Conservation (phyloP, 257 asterid species). For the Forsythia viridissima region DNA sequence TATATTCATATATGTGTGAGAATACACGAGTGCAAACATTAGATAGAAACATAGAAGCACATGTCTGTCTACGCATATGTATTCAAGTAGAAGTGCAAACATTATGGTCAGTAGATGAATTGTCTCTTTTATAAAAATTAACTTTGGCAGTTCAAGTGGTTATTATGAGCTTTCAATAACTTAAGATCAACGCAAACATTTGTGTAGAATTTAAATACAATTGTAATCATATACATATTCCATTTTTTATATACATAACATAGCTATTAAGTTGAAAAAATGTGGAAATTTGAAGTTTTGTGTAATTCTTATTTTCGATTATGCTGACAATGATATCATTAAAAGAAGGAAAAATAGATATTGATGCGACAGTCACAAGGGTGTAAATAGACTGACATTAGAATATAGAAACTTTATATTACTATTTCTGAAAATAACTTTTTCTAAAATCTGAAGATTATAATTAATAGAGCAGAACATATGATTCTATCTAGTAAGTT, state of each 20-base stretch:
- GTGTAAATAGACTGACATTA: too few species aligned
- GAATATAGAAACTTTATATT: not conserved
- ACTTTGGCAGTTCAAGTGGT: not conserved
- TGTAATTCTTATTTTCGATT: not conserved
- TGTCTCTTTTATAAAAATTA: not conserved
- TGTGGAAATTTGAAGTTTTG: not conserved
- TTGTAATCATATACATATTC: not conserved
- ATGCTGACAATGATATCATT: not conserved
- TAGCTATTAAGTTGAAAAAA: not conserved
- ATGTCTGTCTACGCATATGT: not conserved
- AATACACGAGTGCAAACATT: not conserved
- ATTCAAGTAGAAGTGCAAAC: not conserved
- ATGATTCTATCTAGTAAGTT: not conserved
- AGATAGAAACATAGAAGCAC: not conserved
- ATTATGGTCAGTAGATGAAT: not conserved
- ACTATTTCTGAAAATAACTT: not conserved
- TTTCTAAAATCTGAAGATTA: not conserved
- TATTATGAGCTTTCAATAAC: not conserved
- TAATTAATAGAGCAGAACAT: not conserved
- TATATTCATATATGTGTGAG: not conserved
- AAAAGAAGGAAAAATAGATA: not conserved
- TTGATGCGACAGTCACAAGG: not conserved
- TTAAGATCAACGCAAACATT: not conserved
- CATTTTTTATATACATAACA: not conserved
- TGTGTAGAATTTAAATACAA: not conserved